Base-by-base conservation (phyloP, 2,329 filamentous ascomycete genomes). In the Magnaporthales sp. region DNA sequence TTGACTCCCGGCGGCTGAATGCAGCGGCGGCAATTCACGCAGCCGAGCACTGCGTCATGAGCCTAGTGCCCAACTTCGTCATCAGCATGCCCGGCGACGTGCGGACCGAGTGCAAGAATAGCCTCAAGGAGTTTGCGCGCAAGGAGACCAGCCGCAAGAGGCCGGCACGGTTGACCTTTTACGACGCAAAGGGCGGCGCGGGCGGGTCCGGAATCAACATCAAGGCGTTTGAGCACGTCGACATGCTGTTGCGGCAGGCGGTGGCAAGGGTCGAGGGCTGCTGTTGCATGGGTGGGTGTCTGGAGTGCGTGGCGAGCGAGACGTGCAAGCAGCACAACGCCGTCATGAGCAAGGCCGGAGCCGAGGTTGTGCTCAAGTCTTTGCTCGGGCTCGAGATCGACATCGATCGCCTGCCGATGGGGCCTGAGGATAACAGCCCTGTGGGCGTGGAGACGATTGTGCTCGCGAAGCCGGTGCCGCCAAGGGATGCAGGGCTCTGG, bases 221-320 rank as follows among this genome's bases (percentile, higher is more conserved):
- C 54, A 97, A 97, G 75, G 94, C 93, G 0, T 98, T 98, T 73
- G 94, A 98, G 73, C 96, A 96, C 73, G 83, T 97, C 24, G 92
- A 97, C 72, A 75, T 90, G 38, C 79, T 98, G 38, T 83, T 98
- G 1, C 80, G 80, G 24, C 89, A 93, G 73, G 94, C 93, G 0
- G 84, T 95, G 51, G 82, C 86, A 67, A 83, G 95, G 8, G 88
- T 98, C 6, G 88, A 91, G 73, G 83, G 82, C 54, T 98, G 70
- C 24, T 24, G 67, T 15, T 63, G 93, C 73, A 77, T 87, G 11
- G 86, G 90, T 67, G 95, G 95, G 0, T 98, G 95, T 77, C 79
- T 94, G 26, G 94, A 97, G 76, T 99, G 95, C 77, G 93, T 96
- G 60, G 92, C 90, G 69, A 91, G 89, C 69, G 91, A 96, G 76